Conservation (phyloP, 2,329 filamentous ascomycete genomes). For the Colletotrichum truncatum region DNA sequence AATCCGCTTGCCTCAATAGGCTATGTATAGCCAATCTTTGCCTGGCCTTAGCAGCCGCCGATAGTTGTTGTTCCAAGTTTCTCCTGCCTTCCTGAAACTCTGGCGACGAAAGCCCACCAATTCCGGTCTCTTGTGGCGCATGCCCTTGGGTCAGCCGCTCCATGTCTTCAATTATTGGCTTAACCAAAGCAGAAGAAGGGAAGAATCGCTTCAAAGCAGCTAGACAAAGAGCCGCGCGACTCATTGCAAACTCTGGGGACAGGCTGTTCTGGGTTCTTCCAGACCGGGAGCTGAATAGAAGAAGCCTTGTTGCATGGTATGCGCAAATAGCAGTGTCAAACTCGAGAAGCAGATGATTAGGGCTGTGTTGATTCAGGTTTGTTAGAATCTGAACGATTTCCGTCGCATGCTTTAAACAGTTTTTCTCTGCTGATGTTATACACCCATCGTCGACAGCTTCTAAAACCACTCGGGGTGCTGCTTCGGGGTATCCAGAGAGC, state of each 20-base stretch:
- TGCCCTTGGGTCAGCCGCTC: conserved; percentile 16
- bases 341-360: conserved; percentile 42
- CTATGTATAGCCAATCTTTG: conserved; percentile 40
- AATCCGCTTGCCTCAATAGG: conserved; percentile 36
- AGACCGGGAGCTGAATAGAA: conserved; percentile 39
- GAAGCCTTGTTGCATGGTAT: conserved; percentile 49
- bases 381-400: conserved; percentile 46
- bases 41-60: conserved; percentile 33
- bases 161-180: conserved; percentile 39
- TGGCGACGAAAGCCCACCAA: conserved; percentile 30
- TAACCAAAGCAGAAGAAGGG: conserved; percentile 34
- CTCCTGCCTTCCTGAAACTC: conserved; percentile 9
- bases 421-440: conserved; percentile 40
- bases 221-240: conserved; percentile 38
- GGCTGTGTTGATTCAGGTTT: conserved; percentile 38
- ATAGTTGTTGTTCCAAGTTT: conserved; percentile 26
- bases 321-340: conserved; percentile 53
- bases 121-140: conserved; percentile 7
- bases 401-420: conserved; percentile 48
- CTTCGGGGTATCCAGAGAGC: conserved; percentile 49
- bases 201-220: conserved; percentile 38
- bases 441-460: conserved; percentile 38
- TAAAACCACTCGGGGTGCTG: conserved; percentile 43
- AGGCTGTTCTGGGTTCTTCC: conserved; percentile 21
- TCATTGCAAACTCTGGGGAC: conserved; percentile 35